Base-by-base conservation (phyloP, 2,329 filamentous ascomycete species). In the Ascochyta koolunga region DNA sequence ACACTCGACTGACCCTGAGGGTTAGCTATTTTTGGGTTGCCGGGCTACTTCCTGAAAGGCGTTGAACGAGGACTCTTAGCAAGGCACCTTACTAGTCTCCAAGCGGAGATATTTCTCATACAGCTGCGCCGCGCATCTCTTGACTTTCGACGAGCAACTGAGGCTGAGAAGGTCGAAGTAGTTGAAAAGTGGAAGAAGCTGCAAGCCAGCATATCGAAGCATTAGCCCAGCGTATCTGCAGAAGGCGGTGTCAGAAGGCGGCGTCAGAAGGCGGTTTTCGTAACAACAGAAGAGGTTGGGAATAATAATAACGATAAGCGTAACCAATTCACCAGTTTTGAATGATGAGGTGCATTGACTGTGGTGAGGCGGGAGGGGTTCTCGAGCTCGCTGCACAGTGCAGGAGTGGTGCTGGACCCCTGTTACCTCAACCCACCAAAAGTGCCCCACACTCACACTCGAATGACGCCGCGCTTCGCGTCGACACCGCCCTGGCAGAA, bases 61-160 rank as follows among this genome's bases (percentile, higher is more conserved):
- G 24, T 62, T 5, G 57, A 60, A 22, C 37, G 45, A 15, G 54
- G 45, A 2, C 40, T 62, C 2, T 39, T 49, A 11, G 41, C 41
- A 3, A 32, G 51, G 7, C 58, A 54, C 13, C 46, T 60, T 9
- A 62, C 58, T 5, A 37, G 51, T 2, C 42, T 62, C 7, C 58
- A 62, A 9, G 58, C 51, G 3, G 59, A 62, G 27, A 37, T 60
- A 9, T 53, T 50, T 27, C 41, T 62, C 3, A 54, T 62, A 2
- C 43, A 52, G 3, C 18, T 62, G n/a, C 51, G 59, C 3, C 54
- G 53, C 31, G 51, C 57, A 4, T 41, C 33, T 6, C 16, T 41
- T 6, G 39, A 48, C 4, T 52, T 42, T 9, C 43, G 40, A 11
- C 31, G 21, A 15, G 41, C 32, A 5, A 56, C 24, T 4, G 38